phyloP scores from a whole-genome alignment of 2,329 filamentous ascomycete species.

The Huntiella abstrusa region DNA sequence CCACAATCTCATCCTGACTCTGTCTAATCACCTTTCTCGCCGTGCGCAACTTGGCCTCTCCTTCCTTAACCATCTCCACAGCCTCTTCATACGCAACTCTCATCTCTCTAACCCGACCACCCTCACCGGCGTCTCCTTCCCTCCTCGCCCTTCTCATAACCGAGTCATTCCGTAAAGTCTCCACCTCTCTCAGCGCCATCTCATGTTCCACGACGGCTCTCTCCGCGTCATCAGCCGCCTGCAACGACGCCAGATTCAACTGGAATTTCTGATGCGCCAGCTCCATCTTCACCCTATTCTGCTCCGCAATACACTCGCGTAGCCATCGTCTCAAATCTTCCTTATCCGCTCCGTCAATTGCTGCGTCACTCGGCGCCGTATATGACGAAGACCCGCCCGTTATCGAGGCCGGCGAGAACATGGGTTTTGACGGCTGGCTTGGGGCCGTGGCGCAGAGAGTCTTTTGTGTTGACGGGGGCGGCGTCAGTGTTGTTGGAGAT shows the following conservation, averaged over 20 bases:
- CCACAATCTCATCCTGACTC: conserved; percentile 53
- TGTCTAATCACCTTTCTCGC: conserved; percentile 64
- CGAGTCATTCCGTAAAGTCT: conserved; percentile 60
- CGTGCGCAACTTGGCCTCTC: conserved; percentile 46
- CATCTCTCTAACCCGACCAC: conserved; percentile 39
- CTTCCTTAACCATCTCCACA: conserved; percentile 42
- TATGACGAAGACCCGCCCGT: conserved; percentile 21
- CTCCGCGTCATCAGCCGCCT: conserved; percentile 69
- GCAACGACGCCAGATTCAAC: conserved; percentile 64
- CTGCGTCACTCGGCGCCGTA: conserved; percentile 26
- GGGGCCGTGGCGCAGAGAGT: neutral
- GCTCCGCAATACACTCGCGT: conserved; percentile 33
- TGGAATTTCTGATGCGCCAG: conserved; percentile 83
- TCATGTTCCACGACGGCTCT: conserved; percentile 80
- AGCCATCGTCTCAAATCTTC: conserved; percentile 40
- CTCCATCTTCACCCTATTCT: conserved; percentile 53
- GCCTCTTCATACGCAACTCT: conserved; percentile 48
- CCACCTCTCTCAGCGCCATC: conserved; percentile 74
- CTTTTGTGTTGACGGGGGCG: neutral
- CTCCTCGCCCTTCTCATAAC: conserved; percentile 42
- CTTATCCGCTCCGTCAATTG: conserved; percentile 32
- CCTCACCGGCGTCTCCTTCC: conserved; percentile 34
- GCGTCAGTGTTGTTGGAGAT: neutral
- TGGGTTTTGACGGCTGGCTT: conserved; percentile 26
- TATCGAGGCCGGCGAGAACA: conserved; percentile 37